These are phyloP conservation scores for Boletus rubescentipes DNA, from an alignment of 768 basidiomycete species.

Conservation along the genomic window DNA sequence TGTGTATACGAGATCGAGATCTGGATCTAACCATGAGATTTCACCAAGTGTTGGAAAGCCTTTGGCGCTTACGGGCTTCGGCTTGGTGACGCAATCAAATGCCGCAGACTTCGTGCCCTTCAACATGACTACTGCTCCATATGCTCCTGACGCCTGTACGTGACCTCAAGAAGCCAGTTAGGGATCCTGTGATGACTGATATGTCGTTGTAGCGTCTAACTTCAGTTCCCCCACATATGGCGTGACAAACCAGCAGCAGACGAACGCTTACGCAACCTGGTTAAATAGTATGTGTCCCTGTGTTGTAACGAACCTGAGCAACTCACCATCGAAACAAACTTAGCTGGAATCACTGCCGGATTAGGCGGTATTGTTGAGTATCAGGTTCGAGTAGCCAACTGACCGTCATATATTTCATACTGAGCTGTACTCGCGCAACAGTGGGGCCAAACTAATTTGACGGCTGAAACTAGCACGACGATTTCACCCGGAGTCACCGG, in stretches of 20 bases:
- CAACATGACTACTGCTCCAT: slow-evolving; percentile 48
- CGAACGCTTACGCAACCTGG: slow-evolving; percentile 56
- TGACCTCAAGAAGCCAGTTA: neutral
- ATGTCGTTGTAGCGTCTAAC: slow-evolving; percentile 13
- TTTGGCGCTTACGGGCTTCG: slow-evolving; percentile 51
- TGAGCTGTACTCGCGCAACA: slow-evolving; percentile 25
- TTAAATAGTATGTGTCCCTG: slow-evolving; percentile 39
- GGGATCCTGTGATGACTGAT: slow-evolving; percentile 1
- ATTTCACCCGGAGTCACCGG: slow-evolving; percentile 35
- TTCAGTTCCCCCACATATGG: slow-evolving; percentile 41
- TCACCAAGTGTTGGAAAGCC: slow-evolving; percentile 54
- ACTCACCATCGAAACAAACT: slow-evolving; percentile 7
- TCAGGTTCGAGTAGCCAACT: slow-evolving; percentile 24
- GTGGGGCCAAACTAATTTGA: slow-evolving; percentile 58
- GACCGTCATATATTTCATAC: neutral
- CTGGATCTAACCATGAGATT: slow-evolving; percentile 3
- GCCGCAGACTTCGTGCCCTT: slow-evolving; percentile 59
- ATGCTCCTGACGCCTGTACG: slow-evolving; percentile 34
- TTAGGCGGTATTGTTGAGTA: slow-evolving; percentile 28
- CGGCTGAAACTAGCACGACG: slow-evolving; percentile 45
- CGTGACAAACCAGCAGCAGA: slow-evolving; percentile 52
- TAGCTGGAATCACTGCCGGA: slow-evolving; percentile 43
- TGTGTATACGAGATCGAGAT: neutral
- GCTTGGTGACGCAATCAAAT: slow-evolving; percentile 60
- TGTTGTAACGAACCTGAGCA: neutral